Evolutionary conservation across 768 basidiomycete genomes (phyloP).

Genomic region (Tephrocybe sp.): DNA sequence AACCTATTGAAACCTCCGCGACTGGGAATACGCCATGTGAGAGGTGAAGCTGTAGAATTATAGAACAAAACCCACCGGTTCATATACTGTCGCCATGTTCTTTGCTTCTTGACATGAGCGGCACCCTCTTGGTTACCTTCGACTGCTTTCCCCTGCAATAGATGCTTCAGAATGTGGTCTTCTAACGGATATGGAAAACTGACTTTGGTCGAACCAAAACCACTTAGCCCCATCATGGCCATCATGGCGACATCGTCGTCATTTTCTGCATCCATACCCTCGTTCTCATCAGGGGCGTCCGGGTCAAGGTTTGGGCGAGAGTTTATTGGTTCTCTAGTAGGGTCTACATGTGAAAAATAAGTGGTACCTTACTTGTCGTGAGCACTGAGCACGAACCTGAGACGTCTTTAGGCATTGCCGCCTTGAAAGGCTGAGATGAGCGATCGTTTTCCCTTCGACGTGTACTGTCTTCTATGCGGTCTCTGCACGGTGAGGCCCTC

Average conservation of each 20-base stretch:
- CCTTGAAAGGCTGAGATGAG: constrained; percentile 13
- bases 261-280: constrained; percentile 52
- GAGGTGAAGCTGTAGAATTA: not conserved
- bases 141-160: constrained; percentile 69
- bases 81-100: constrained; percentile 99
- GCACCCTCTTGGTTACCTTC: constrained; percentile 79
- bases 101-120: constrained; percentile 70
- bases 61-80: constrained; percentile 62
- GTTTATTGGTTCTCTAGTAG: constrained; percentile 7
- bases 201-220: constrained; percentile 92
- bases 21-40: constrained; percentile 34
- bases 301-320: constrained; percentile 38
- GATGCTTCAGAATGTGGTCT: not conserved
- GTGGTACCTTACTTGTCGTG: not conserved
- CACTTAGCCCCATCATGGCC: constrained; percentile 84
- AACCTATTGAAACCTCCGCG: constrained; percentile 88
- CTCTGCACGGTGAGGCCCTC: constrained; percentile 23
- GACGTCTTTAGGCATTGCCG: constrained; percentile 10
- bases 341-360: not conserved
- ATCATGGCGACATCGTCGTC: constrained; percentile 83
- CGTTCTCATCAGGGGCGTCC: constrained; percentile 43
- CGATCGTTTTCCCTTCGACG: constrained; percentile 7
- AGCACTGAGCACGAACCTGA: constrained; percentile 1
- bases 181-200: constrained; percentile 11
- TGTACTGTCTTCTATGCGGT: constrained; percentile 12